phyloP scores from a whole-genome alignment of 352 stramenopile species.

The Pythium rishiriense region DNA sequence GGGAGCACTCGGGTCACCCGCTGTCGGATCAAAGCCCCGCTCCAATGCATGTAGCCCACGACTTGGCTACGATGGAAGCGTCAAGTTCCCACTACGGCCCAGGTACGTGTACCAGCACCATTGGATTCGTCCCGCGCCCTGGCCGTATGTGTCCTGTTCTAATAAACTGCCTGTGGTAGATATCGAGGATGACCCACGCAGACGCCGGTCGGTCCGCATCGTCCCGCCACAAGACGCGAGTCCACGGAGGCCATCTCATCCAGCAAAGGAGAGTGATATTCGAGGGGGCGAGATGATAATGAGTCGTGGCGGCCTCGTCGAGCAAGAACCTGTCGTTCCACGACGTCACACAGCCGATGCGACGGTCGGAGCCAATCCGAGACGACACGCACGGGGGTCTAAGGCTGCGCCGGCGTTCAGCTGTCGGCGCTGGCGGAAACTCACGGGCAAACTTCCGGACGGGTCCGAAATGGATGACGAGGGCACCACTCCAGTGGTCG shows the following conservation, averaged over 20 bases:
- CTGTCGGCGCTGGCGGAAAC: slow-evolving; percentile 41
- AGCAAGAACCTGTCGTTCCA: not conserved
- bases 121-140: no score
- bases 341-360: not conserved
- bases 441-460: slow-evolving; percentile 29
- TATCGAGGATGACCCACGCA: not conserved
- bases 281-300: not conserved
- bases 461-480: not conserved
- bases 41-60: not conserved
- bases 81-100: not conserved
- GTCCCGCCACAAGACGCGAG: not conserved
- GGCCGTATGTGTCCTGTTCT: no score
- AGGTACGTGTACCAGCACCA: not conserved
- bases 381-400: slow-evolving; percentile 8
- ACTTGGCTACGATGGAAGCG: not conserved
- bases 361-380: not conserved
- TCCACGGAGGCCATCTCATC: not conserved
- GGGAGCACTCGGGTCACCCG: no score
- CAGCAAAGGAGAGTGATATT: not conserved
- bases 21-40: not conserved
- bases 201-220: not conserved
- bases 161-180: not conserved
- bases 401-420: slow-evolving; percentile 31
- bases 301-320: not conserved
- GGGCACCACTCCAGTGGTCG: not conserved